phyloP scores from a whole-genome alignment of 2,329 filamentous ascomycete species.

The Epichloe glyceriae region DNA sequence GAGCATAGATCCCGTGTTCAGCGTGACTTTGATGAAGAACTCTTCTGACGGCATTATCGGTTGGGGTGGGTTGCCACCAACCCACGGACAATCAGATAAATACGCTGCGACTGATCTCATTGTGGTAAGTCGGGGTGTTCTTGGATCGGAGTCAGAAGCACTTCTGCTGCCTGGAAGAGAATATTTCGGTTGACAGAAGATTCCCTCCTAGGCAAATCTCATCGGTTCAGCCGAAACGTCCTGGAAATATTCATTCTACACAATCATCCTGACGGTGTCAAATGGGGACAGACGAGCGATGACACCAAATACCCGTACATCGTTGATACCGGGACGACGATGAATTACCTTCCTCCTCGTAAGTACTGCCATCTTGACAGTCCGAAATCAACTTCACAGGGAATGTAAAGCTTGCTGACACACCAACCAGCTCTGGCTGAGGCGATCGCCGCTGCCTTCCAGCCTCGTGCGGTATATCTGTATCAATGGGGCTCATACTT shows the following conservation, averaged over 20 bases:
- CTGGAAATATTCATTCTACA: conserved; percentile 39
- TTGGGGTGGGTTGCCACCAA: conserved; percentile 33
- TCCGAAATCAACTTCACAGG: not conserved
- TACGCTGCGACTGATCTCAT: conserved; percentile 28
- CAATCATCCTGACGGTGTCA: conserved; percentile 35
- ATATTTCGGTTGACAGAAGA: not conserved
- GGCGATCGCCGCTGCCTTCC: conserved; percentile 32
- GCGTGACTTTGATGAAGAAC: conserved; percentile 34
- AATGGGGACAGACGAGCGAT: conserved; percentile 29
- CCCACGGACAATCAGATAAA: conserved; percentile 17
- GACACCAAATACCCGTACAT: conserved; percentile 34
- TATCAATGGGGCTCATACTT: conserved; percentile 36
- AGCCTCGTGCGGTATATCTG: conserved; percentile 32
- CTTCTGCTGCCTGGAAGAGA: not conserved
- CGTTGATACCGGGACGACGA: conserved; percentile 38
- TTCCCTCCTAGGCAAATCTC: conserved; percentile 28
- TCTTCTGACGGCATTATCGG: conserved; percentile 31
- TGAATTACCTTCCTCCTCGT: conserved; percentile 37
- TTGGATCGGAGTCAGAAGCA: not conserved
- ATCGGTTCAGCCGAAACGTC: conserved; percentile 23
- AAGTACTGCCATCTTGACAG: conserved; percentile 10
- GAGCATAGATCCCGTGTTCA: conserved; percentile 31
- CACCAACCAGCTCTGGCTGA: conserved; percentile 30
- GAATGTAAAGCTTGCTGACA: not conserved
- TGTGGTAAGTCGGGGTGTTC: conserved; percentile 23